phyloP scores from a whole-genome alignment of 371 early-diverging fungal species.

The Funneliformis caledonium region DNA sequence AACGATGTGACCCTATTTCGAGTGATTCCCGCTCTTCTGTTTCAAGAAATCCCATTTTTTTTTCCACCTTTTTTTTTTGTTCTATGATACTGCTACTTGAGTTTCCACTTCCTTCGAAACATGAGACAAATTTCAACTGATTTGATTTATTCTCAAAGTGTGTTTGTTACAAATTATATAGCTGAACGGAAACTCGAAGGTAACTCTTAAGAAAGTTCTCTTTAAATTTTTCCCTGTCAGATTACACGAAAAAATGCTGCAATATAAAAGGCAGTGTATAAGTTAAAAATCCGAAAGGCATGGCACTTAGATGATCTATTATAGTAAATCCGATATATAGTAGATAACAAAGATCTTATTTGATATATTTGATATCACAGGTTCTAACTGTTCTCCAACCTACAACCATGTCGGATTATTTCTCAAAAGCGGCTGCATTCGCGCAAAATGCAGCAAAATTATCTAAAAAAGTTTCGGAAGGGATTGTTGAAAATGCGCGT shows the following conservation, averaged over 20 bases:
- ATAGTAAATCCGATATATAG: not conserved
- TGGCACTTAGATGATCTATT: not conserved
- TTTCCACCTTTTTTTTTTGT: not conserved
- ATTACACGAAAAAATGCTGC: not conserved
- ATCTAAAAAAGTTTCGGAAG: conserved; percentile 83
- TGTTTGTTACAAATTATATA: not conserved
- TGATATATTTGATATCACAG: too few relatives aligned
- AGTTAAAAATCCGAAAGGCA: not conserved
- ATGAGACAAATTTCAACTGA: not conserved
- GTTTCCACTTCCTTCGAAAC: conserved; percentile 17
- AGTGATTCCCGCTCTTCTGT: conserved; percentile 33
- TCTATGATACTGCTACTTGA: conserved; percentile 7
- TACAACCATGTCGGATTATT: conserved; percentile 63
- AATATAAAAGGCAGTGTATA: not conserved
- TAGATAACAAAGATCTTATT: not conserved
- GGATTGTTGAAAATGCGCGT: conserved; percentile 83
- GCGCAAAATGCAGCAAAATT: conserved; percentile 85
- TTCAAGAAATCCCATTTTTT: conserved; percentile 32
- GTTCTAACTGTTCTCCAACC: not conserved
- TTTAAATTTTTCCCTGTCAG: not conserved
- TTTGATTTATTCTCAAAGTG: not conserved
- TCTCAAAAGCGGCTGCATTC: conserved; percentile 74
- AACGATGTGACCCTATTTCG: conserved; percentile 16
- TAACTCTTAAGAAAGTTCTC: not conserved
- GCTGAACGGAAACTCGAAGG: not conserved